These are phyloP conservation scores for Acanthamoeba triangularis DNA, from an alignment of 208 protist species.

Conservation along the genomic window DNA sequence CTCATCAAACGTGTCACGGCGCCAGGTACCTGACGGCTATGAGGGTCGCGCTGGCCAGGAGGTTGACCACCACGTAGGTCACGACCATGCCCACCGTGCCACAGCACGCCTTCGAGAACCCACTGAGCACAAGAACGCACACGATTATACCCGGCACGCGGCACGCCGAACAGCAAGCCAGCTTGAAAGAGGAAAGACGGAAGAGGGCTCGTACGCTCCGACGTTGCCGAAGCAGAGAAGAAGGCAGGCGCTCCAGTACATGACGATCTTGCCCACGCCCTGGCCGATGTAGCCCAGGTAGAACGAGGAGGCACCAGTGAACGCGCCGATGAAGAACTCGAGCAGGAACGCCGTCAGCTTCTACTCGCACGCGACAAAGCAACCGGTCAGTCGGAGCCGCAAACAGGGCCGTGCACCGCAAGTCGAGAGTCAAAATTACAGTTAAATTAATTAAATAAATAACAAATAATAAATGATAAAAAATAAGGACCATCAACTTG, in stretches of 20 bases:
- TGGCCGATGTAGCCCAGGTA: slow-evolving; percentile 58
- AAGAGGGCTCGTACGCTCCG: neutral
- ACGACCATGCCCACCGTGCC: neutral
- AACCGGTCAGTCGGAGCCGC: too few species aligned
- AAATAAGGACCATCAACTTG: too few species aligned
- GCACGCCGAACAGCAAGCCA: neutral
- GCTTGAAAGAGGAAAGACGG: neutral
- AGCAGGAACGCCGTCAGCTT: slow-evolving; percentile 53
- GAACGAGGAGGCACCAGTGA: neutral
- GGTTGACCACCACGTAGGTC: neutral
- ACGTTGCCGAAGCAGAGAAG: slow-evolving; percentile 23
- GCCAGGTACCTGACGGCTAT: neutral
- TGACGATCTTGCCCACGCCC: slow-evolving; percentile 30
- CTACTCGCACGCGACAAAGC: neutral
- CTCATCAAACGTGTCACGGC: too few species aligned
- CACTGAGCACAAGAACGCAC: neutral
- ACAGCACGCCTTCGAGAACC: neutral
- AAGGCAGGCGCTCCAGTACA: neutral
- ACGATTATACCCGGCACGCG: neutral
- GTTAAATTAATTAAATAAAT: too few species aligned
- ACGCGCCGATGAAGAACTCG: slow-evolving; percentile 41
- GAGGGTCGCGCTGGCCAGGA: neutral
- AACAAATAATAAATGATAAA: neutral
- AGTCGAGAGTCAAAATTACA: too few species aligned
- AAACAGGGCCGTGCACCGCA: too few species aligned